phyloP scores from a whole-genome alignment of 345 rosid species.

The rapeseed (Brassica napus) region Da-Ae NC_063450.1:3632501-3633000 shows the following conservation, averaged over 20 bases:
- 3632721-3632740: conserved; percentile 29
- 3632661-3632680: conserved; percentile 24
- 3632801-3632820: conserved; percentile 44
- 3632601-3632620: too few species aligned
- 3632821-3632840: conserved; percentile 93
- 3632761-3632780: conserved; percentile 38
- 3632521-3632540: too few species aligned
- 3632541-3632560: too few species aligned
- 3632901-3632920: not conserved
- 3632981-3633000: not conserved
- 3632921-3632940: not conserved
- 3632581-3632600: too few species aligned
- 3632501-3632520: too few species aligned
- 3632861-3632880: conserved; percentile 50
- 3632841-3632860: conserved; percentile 91
- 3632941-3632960: conserved; percentile 5
- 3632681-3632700: conserved; percentile 21
- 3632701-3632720: conserved; percentile 18
- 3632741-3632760: conserved; percentile 31
- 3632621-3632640: conserved; percentile 19
- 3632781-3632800: conserved; percentile 14
- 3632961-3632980: not conserved
- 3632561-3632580: too few species aligned
- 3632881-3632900: not conserved
- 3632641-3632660: conserved; percentile 23